These are phyloP conservation scores for Phellinidium pouzarii DNA, from an alignment of 1,284 basidiomycete genomes.

Conservation along the genomic window DNA sequence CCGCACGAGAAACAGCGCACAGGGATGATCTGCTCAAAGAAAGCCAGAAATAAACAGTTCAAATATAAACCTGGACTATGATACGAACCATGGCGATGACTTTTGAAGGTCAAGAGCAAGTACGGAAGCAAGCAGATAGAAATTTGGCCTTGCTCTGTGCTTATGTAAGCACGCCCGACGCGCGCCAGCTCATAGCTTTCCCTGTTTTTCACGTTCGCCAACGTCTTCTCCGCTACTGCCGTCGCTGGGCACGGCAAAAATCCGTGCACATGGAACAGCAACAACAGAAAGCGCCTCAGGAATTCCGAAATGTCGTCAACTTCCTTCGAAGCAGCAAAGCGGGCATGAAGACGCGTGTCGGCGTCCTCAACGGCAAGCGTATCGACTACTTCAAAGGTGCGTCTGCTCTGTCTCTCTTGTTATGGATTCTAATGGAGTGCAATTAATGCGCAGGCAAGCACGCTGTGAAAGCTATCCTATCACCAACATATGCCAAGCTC, in stretches of 20 bases:
- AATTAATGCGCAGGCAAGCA: constrained; percentile 63
- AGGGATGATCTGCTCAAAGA: constrained; percentile 85
- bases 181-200: background rate
- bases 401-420: constrained; percentile 23
- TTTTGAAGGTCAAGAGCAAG: background rate
- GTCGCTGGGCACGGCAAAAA: background rate
- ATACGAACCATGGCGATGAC: background rate
- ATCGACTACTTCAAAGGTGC: constrained; percentile 97
- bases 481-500: constrained; percentile 85
- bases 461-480: constrained; percentile 86
- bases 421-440: constrained; percentile 9
- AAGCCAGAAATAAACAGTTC: background rate
- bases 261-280: constrained; percentile 13
- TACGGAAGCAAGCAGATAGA: background rate
- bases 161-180: background rate
- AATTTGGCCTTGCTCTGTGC: background rate
- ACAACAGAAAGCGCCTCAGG: constrained; percentile 69
- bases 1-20: constrained; percentile 90
- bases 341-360: constrained; percentile 85
- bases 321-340: constrained; percentile 82
- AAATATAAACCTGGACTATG: background rate
- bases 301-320: constrained; percentile 73
- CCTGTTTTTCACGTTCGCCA: background rate
- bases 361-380: constrained; percentile 90
- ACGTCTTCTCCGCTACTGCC: background rate